Evolutionary conservation across 305 asterid genomes (phyloP).

Genomic region (Petunia hybrid): DNA sequence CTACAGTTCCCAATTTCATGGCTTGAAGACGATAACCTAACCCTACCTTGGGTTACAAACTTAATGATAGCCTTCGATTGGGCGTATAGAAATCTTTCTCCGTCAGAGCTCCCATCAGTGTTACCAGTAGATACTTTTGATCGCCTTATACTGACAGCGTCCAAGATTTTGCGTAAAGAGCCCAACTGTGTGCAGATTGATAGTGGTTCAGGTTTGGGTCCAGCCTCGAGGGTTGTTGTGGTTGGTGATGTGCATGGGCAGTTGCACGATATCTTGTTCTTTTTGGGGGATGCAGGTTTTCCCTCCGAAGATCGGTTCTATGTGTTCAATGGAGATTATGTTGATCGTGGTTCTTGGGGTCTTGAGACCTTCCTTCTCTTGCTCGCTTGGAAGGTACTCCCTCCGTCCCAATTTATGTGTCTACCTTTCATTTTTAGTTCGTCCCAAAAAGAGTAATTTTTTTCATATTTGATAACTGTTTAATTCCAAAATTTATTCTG

Average conservation of each 20-base stretch:
- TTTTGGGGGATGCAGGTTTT: conserved; percentile 68
- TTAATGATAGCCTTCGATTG: conserved; percentile 57
- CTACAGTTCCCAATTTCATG: conserved; percentile 80
- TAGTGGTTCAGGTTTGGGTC: conserved; percentile 27
- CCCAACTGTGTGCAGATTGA: too few relatives aligned
- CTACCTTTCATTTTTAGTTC: too few relatives aligned
- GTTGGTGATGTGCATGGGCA: conserved; percentile 95
- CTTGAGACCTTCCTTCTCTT: conserved; percentile 77
- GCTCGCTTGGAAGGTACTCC: conserved; percentile 82
- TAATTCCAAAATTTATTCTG: too few relatives aligned
- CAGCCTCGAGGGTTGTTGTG: conserved; percentile 64
- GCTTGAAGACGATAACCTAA: conserved; percentile 62
- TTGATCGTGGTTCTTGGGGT: conserved; percentile 96
- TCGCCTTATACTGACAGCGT: conserved; percentile 67
- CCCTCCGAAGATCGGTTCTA: conserved; percentile 70
- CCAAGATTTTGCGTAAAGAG: conserved; percentile 38
- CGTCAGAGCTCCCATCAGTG: conserved; percentile 65
- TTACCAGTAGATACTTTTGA: conserved; percentile 75
- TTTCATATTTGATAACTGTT: too few relatives aligned
- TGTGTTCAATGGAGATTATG: conserved; percentile 91
- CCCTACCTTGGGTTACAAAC: conserved; percentile 50
- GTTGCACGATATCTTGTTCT: conserved; percentile 74
- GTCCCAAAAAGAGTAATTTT: too few relatives aligned
- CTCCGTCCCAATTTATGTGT: too few relatives aligned
- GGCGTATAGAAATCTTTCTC: conserved; percentile 62